These are phyloP conservation scores for Nematocida parisii DNA, from an alignment of 371 early-diverging fungal genomes.

Conservation along the genomic window DNA sequence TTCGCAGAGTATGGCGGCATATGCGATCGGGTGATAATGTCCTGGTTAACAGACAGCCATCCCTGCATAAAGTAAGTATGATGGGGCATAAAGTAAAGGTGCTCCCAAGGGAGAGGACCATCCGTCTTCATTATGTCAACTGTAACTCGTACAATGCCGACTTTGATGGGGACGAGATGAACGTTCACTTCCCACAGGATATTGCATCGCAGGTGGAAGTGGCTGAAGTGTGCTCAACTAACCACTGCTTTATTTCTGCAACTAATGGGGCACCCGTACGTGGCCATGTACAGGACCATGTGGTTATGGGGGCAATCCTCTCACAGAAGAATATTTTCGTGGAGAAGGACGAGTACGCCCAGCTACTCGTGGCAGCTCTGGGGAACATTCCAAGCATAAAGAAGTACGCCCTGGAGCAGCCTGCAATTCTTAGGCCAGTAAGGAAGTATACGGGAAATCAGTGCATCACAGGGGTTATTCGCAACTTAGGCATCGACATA, in stretches of 20 bases:
- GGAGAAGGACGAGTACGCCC: conserved; percentile 81
- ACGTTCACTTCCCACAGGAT: conserved; percentile 97
- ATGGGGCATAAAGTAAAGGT: conserved; percentile 96
- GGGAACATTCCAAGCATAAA: conserved; percentile 60
- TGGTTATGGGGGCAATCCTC: conserved; percentile 89
- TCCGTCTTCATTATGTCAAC: conserved; percentile 97
- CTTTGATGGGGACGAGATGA: conserved; percentile 99
- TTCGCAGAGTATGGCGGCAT: conserved; percentile 83
- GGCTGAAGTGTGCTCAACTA: conserved; percentile 83
- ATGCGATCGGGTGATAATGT: conserved; percentile 90
- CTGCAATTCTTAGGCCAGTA: conserved; percentile 73
- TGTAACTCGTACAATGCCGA: conserved; percentile 96
- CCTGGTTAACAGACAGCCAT: conserved; percentile 97
- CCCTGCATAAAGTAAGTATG: conserved; percentile 97
- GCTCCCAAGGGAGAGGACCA: conserved; percentile 90
- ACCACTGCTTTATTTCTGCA: conserved; percentile 91
- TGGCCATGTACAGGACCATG: conserved; percentile 98
- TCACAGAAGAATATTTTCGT: conserved; percentile 83
- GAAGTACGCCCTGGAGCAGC: conserved; percentile 48
- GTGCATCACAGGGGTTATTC: conserved; percentile 70
- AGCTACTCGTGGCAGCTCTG: conserved; percentile 80
- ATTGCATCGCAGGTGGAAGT: conserved; percentile 91
- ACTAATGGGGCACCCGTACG: conserved; percentile 94
- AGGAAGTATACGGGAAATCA: conserved; percentile 96
- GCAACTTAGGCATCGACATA: conserved; percentile 71